Base-by-base conservation (phyloP, 177 flowering plant species). In the Tripterygium wilfordii region DNA sequence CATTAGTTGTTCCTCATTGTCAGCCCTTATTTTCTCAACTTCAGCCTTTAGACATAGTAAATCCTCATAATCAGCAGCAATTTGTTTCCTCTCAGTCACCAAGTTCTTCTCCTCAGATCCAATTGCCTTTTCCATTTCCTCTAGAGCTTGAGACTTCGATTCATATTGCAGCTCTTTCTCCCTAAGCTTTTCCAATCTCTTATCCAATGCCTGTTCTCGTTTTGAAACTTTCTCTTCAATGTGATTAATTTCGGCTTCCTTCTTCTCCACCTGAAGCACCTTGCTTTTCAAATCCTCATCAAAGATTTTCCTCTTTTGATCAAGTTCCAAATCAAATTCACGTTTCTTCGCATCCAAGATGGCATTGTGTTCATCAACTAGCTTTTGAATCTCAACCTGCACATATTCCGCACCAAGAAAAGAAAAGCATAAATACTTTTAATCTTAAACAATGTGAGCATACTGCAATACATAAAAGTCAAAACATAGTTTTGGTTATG, bases 371-470 rank as follows among this genome's bases (percentile, higher is more conserved):
- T 83, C 87, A 51, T 76, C 82, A 56, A 68, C 27, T 25, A 78
- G 77, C 65, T 78, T 74, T 60, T 78, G 74, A 41, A 78, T 59
- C 57, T 70, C 87, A 61, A 37, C 70, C 91, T 83, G 67, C 24
- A 41, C 27, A 45, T 17, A 6, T 33, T n/a, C 13, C 10, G 49
- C 8, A 3, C 8, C 48, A 37, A 36, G 23, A 49, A 28, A 36
- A 53, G 12, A 3, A n/a, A n/a, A n/a, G n/a, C n/a, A n/a, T n/a
- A n/a, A n/a, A n/a, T n/a, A n/a, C n/a, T n/a, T n/a, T n/a, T n/a
- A n/a, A n/a, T n/a, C n/a, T n/a, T n/a, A n/a, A n/a, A n/a, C n/a
- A n/a, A n/a, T n/a, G n/a, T n/a, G n/a, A n/a, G n/a, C n/a, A n/a
- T n/a, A n/a, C n/a, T n/a, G n/a, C n/a, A n/a, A n/a, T n/a, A n/a